phyloP scores from a whole-genome alignment of 2,329 filamentous ascomycete species.

The Colletotrichum godetiae region DNA sequence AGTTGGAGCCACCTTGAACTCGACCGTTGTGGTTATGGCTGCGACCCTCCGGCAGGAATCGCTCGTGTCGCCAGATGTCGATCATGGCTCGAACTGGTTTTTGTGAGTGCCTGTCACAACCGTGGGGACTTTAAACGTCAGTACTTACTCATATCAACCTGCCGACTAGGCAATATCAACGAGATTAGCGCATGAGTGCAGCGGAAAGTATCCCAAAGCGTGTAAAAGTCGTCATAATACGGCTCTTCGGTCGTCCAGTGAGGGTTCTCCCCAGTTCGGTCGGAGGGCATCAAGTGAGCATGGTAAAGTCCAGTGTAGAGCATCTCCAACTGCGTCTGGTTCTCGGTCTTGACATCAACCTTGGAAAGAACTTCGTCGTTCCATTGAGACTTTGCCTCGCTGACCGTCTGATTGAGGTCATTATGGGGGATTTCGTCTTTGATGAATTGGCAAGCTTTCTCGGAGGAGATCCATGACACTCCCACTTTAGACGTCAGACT shows the following conservation, averaged over 20 bases:
- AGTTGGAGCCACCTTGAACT: slow-evolving; percentile 68
- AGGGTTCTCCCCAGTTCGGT: slow-evolving; percentile 70
- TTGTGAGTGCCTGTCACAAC: background rate
- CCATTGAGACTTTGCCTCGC: slow-evolving; percentile 55
- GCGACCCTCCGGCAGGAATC: slow-evolving; percentile 65
- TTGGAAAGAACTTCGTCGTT: slow-evolving; percentile 58
- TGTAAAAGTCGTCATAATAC: slow-evolving; percentile 71
- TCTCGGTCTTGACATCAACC: slow-evolving; percentile 51
- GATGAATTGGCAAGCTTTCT: slow-evolving; percentile 61
- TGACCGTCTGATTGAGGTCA: slow-evolving; percentile 52
- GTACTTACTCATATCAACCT: slow-evolving; percentile 57
- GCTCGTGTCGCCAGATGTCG: slow-evolving; percentile 67
- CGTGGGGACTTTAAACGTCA: too few species aligned
- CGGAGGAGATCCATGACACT: slow-evolving; percentile 59
- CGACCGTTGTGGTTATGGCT: slow-evolving; percentile 68
- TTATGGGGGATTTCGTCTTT: slow-evolving; percentile 55
- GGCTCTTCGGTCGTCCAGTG: slow-evolving; percentile 65
- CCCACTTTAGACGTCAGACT: slow-evolving; percentile 61
- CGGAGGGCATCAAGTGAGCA: slow-evolving; percentile 71
- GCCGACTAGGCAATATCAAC: slow-evolving; percentile 62
- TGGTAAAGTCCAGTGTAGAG: slow-evolving; percentile 71
- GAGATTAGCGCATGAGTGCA: slow-evolving; percentile 65
- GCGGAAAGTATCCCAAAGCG: slow-evolving; percentile 66
- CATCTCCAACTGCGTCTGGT: slow-evolving; percentile 60
- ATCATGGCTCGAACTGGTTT: slow-evolving; percentile 60